Evolutionary conservation across 2,329 filamentous ascomycete species (phyloP), one percentile per base, ranked within the genome.

Genomic region (Ophiostoma fasciatum): DNA sequence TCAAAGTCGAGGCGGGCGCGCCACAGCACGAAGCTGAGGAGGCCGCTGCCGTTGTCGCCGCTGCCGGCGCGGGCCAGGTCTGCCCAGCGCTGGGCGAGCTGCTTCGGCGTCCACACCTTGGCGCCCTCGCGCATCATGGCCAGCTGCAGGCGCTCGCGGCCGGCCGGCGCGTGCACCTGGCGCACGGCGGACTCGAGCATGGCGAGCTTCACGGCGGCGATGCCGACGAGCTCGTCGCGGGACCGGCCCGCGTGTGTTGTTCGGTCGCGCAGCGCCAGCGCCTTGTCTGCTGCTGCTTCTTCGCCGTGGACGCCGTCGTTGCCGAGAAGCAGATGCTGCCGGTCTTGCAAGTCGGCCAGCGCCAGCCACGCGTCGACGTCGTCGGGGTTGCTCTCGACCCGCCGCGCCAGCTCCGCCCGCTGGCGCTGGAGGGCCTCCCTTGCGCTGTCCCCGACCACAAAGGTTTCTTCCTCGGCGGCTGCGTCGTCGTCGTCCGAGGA

Each of bases 331-430:
- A 35, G 60, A 60, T 28, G 58, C 37, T 92, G 62, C 3, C 57
- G 54, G 42, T 84, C 74, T 56, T 96, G 88, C 42, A 93, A 75
- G 7, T 74, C 60, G 31, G 88, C 78, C n/a, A 94, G 63, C 26
- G 71, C 65, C 13, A 92, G 55, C 88, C 88, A 96, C 14, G 74
- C 65, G 28, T 74, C 60, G 15, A 82, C 62, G 48, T 92, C 71
- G 6, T 64, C 54, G 1, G 85, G 82, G n/a, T 17, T 71, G 54
- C 1, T 78, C 62, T 78, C 74, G 23, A 84, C 74, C 21, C 54
- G 64, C 11, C 67, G 70, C 3, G 68, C 71, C 7, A 94, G 61
- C 35, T 75, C 52, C 3, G 46, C 31, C 22, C 46, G 32, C 5
- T 45, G 42, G 7, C 31, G 28, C 9, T 37, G 26, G 25, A 35